Base-by-base conservation (phyloP, 2,329 filamentous ascomycete species). In the Reticulascus tulasneorum region DNA sequence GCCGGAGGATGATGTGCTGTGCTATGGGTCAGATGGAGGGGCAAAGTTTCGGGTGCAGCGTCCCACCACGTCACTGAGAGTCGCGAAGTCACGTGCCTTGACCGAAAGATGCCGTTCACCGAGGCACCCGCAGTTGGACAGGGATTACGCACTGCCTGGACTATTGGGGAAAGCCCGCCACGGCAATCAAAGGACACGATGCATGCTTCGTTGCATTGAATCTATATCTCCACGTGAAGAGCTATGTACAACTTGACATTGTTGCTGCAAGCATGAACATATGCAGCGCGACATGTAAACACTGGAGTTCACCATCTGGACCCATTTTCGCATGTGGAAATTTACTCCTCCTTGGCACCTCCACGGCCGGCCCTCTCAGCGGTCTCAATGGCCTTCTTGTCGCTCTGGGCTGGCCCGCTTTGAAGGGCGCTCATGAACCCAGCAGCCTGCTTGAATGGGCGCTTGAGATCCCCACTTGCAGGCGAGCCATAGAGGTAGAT, bases 401-500 rank as follows among this genome's bases (percentile, higher is more conserved):
- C 93, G 60, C 86, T 94, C 76, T 94, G 89, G 50, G 85, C 78
- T 50, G 84, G 75, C 20, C 77, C 77, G 47, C 77, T 77, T 65
- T 83, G 77, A 62, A 90, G 77, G 44, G 82, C 80, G 50, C 79
- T 79, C 84, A 94, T 89, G 62, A 97, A 77, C 35, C 90, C 89
- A 44, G 77, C 83, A 42, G 76, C 66, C 33, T 81, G 76, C 82
- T 97, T 98, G 84, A 94, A 98, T 47, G 93, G 93, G 44, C 93
- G 79, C 79, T 94, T 93, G 51, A 98, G 78, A 48, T 98, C 93
- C 36, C 91, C 93, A 39, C 73, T 78, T 25, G 93, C 91, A 24
- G 91, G 79, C 64, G 93, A 73, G 55, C 90, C 90, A 47, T 90
- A 85, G 47, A 98, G 51, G 69, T 97, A 86, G 58, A 98, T 91